Conservation (phyloP, 208 protist genomes). For the Wallacemonas sp. region DNA sequence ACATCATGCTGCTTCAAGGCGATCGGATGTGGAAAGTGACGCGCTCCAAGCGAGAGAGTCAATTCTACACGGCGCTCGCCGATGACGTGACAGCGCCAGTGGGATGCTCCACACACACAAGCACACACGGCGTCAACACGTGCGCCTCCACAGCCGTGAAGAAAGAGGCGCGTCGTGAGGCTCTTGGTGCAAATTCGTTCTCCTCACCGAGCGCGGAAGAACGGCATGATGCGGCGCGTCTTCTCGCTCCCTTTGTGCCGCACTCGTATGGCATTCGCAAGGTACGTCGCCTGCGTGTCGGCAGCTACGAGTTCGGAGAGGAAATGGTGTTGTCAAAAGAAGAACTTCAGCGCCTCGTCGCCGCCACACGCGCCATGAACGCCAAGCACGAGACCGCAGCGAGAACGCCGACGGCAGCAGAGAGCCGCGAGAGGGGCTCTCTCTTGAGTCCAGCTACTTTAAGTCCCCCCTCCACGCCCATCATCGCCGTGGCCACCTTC, state of each 20-base stretch:
- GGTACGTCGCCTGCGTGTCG: conserved; percentile 20
- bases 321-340: background rate
- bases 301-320: conserved; percentile 17
- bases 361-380: background rate
- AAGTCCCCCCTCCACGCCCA: background rate
- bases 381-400: background rate
- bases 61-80: conserved; percentile 38
- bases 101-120: too few relatives aligned
- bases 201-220: too few relatives aligned
- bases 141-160: too few relatives aligned
- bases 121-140: too few relatives aligned
- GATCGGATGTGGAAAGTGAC: conserved; percentile 45
- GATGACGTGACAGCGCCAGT: conserved; percentile 17
- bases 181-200: too few relatives aligned
- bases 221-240: too few relatives aligned
- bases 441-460: background rate
- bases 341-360: conserved; percentile 2
- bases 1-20: conserved; percentile 29
- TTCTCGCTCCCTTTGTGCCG: conserved; percentile 45
- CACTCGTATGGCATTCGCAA: conserved; percentile 33
- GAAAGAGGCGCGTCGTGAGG: conserved; percentile 7
- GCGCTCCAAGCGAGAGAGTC: conserved; percentile 34
- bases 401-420: background rate
- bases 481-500: conserved; percentile 7
- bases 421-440: background rate